Base-by-base conservation (phyloP, 371 early-diverging fungal genomes). In the Umbelopsis sp. region DNA sequence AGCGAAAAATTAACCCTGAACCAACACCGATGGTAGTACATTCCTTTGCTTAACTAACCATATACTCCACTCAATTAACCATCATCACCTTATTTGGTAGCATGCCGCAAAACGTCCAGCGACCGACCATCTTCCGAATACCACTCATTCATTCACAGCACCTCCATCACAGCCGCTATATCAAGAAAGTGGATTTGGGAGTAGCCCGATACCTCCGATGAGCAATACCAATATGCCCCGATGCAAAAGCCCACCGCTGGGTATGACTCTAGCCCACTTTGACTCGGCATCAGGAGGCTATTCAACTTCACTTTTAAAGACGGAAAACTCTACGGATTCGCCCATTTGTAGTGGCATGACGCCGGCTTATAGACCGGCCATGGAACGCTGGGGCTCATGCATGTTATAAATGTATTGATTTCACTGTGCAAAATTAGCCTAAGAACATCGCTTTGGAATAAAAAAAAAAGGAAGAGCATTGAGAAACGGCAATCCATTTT, bases 221-320 rank as follows among this genome's bases (percentile, higher is more conserved):
- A 48, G 20, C 18, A 48, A 37, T 57, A 29, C 35, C 10, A 57
- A 57, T 57, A 57, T 57, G 29, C 66, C 64, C n/a, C 72, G 83
- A 69, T 75, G 79, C 11, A 72, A 69, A 0, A 80, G 80, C 2
- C 84, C 84, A 64, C 84, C 81, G 10, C 68, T 83, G 11, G 76
- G 84, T 24, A 83, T 83, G 84, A 83, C 84, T 12, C 57, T 83
- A 12, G 71, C 80, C 9, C 84, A 83, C 57, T 83, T 74, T 52
- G 69, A 81, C 66, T 63, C 76, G 29, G 57, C 70, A 16, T 68
- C 74, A 29, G 81, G 81, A 6, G 66, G 75, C 16, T 80, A 81
- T 63, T 67, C 72, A 3, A 67, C 82, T 9, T 72, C 78, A 20
- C 76, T 77, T 45, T 66, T 82, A 20, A 76, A 70, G 25, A 70